phyloP scores from a whole-genome alignment of 306 rosid species.

The Trifolium fragiferum region DNA sequence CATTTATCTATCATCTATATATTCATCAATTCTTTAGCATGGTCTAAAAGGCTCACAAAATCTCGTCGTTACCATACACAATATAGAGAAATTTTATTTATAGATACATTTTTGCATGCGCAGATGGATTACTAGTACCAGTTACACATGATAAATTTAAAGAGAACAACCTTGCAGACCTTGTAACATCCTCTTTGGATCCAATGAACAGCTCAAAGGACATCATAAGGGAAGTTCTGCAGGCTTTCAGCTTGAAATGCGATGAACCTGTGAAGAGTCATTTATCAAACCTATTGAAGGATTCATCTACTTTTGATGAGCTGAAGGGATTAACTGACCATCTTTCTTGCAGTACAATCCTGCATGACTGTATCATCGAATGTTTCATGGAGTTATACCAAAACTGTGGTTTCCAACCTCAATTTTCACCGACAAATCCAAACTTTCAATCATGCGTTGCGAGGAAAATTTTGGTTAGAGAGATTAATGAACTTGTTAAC shows the following conservation, averaged over 20 bases:
- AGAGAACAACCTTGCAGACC: slow-evolving; percentile 44
- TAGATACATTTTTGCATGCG: neutral
- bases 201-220: slow-evolving; percentile 37
- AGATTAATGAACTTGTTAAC: slow-evolving; percentile 52
- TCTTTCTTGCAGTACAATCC: slow-evolving; percentile 40
- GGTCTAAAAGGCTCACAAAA: neutral
- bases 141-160: slow-evolving; percentile 9
- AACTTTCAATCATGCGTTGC: slow-evolving; percentile 41
- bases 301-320: slow-evolving; percentile 52
- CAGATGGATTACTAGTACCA: neutral
- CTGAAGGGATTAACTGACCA: slow-evolving; percentile 47
- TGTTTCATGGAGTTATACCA: slow-evolving; percentile 53
- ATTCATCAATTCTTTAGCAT: neutral
- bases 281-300: slow-evolving; percentile 47
- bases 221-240: slow-evolving; percentile 51
- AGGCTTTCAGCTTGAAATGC: slow-evolving; percentile 56
- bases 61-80: neutral
- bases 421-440: slow-evolving; percentile 47
- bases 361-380: slow-evolving; percentile 62
- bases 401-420: slow-evolving; percentile 46
- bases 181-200: slow-evolving; percentile 32
- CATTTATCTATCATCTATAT: slow-evolving; percentile 15
- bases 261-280: slow-evolving; percentile 51
- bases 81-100: neutral
- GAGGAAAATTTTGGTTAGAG: slow-evolving; percentile 50